phyloP scores from a whole-genome alignment of 768 basidiomycete species.

The Chalciporus piperatus region DNA sequence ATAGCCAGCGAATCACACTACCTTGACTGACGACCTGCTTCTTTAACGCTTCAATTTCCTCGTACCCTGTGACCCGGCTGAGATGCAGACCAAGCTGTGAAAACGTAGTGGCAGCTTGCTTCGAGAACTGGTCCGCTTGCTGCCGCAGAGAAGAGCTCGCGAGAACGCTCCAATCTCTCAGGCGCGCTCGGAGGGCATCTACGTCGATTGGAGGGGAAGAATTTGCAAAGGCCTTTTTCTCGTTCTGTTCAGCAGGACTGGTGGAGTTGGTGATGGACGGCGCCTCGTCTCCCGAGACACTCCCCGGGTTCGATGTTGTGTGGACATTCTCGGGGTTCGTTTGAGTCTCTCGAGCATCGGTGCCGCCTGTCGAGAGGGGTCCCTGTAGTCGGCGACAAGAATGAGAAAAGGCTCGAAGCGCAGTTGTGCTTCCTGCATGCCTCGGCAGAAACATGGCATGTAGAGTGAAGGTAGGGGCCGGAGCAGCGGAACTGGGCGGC shows the following conservation, averaged over 20 bases:
- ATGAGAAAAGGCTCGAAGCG: conserved; percentile 12
- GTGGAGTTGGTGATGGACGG: neutral
- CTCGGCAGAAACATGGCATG: conserved; percentile 20
- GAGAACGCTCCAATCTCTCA: conserved; percentile 46
- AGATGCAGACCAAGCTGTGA: conserved; percentile 74
- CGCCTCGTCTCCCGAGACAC: neutral
- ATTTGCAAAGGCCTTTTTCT: neutral
- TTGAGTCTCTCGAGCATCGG: neutral
- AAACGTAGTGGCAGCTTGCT: conserved; percentile 55
- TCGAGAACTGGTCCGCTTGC: conserved; percentile 58
- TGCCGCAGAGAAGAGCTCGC: conserved; percentile 39
- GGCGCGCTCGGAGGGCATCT: conserved; percentile 35
- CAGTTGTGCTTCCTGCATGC: conserved; percentile 2
- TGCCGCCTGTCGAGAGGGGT: conserved; percentile 7
- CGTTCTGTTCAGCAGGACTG: neutral
- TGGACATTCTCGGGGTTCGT: conserved; percentile 2
- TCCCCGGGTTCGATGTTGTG: conserved; percentile 5
- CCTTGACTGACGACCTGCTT: conserved; percentile 77
- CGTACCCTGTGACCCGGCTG: conserved; percentile 90
- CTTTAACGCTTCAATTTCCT: conserved; percentile 82
- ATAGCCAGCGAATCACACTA: conserved; percentile 34
- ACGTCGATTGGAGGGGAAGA: conserved; percentile 13
- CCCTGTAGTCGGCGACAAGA: conserved; percentile 4
- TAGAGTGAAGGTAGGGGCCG: neutral
- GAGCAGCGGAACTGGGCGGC: neutral